Evolutionary conservation across 2,329 filamentous ascomycete genomes (phyloP), one percentile per base, ranked within the genome.

Genomic region (Pyricularia pennisetigena): DNA sequence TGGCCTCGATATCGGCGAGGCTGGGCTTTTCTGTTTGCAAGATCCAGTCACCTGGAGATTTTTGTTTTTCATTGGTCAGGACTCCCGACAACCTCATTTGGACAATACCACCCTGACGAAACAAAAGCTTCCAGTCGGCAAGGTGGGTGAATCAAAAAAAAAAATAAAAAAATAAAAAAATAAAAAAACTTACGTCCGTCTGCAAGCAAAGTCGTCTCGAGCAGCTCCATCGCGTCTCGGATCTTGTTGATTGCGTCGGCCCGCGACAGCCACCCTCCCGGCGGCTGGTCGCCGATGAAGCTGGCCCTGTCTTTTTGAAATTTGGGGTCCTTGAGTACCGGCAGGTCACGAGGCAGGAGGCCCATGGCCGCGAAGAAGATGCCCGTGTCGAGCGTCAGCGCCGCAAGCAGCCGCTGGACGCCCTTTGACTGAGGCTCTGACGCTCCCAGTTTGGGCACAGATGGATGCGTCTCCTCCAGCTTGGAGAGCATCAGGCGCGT

Each of bases 1-100:
- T 78, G 62, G 84, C 86, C 78, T 93, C 87, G 69, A 93, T 86
- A 75, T 93, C 90, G 4, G 85, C 88, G 70, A 91, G 75, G 1
- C 80, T 82, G 1, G 87, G 86, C 23, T 76, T 75, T 5, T 59
- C 73, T 1, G 82, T 84, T 12, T 79, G 81, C 14, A 89, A 77
- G 9, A 92, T 77, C 89, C 89, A 93, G 3, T 83, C 75, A 68
- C 65, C 65, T 66, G 20, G 4, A 24, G 6, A 12, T 66, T 24
- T 49, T 14, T 29, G 8, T 49, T 24, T 49, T n/a, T n/a, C 1
- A 49, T 49, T 49, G n/a, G 41, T 49, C 41, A 49, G 41, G 41
- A n/a, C 41, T 49, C 16, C 16, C 16, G 9, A n/a, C 16, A 5
- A 49, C 41, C 7, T 35, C 32, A 35, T 35, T 5, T 3, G 32